A percentile compares a stretch with the other conserved stretches of the same genome.
These are phyloP conservation scores for Beauveria sp. DNA, from an alignment of 2,329 filamentous ascomycete genomes.

Conservation along the genomic window DNA sequence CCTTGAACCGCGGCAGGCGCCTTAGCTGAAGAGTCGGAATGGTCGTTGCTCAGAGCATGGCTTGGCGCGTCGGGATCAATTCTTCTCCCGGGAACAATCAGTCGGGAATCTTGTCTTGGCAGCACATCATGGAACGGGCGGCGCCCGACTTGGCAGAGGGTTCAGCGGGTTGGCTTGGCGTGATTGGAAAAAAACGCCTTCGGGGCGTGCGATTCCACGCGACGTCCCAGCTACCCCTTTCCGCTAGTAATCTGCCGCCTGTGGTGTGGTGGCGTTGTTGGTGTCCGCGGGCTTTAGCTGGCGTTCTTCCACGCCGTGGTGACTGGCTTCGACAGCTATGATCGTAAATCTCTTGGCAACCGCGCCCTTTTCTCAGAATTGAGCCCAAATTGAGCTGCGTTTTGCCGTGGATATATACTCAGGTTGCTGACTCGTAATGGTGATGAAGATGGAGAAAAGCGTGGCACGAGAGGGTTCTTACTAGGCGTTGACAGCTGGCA, in stretches of 20 bases:
- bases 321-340: too few species aligned
- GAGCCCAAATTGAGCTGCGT: background rate
- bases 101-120: constrained; percentile 5
- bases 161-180: background rate
- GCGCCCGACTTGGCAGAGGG: constrained; percentile 1
- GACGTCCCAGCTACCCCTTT: background rate
- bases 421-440: background rate
- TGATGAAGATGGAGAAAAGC: background rate
- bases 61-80: background rate
- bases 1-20: too few species aligned
- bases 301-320: background rate
- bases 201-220: background rate
- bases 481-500: background rate
- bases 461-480: background rate
- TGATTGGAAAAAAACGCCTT: background rate
- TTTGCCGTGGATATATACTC: background rate
- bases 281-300: background rate
- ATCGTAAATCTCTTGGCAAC: background rate
- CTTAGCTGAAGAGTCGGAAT: too few species aligned
- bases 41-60: too few species aligned
- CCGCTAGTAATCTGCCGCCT: background rate
- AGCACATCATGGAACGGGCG: background rate
- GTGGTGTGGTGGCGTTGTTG: background rate
- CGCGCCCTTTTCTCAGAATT: background rate
- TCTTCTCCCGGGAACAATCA: background rate